Conservation (phyloP, 805 yeast species). For the Metschnikowia hibisci region DNA sequence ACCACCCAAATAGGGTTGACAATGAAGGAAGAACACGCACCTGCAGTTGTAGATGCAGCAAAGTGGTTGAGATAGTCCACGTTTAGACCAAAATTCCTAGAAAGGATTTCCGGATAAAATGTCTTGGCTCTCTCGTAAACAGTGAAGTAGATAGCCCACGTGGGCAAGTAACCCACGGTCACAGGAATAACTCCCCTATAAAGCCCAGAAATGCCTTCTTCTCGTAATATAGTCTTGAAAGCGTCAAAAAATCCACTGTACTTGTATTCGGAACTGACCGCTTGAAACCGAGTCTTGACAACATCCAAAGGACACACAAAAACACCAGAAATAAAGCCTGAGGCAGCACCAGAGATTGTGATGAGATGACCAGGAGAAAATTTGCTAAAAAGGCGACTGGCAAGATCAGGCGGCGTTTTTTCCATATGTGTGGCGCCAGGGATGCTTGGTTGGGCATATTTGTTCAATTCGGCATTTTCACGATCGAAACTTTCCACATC, state of each 20-base stretch:
- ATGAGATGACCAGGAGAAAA: slow-evolving; percentile 53
- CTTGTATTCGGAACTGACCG: slow-evolving; percentile 60
- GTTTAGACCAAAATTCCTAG: slow-evolving; percentile 22
- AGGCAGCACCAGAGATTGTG: slow-evolving; percentile 87
- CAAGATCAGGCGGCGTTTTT: slow-evolving; percentile 18
- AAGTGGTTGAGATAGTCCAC: slow-evolving; percentile 38
- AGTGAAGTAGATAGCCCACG: slow-evolving; percentile 95
- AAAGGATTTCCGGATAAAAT: slow-evolving; percentile 43
- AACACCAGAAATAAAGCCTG: slow-evolving; percentile 87
- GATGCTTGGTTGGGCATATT: background rate
- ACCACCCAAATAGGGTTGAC: slow-evolving; percentile 99
- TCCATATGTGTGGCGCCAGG: slow-evolving; percentile 3
- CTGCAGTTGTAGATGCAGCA: slow-evolving; percentile 78
- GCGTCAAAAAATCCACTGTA: slow-evolving; percentile 65
- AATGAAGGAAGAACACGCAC: slow-evolving; percentile 74
- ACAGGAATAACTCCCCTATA: slow-evolving; percentile 93
- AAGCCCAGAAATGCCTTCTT: slow-evolving; percentile 80
- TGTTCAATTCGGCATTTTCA: background rate
- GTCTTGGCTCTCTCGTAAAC: slow-evolving; percentile 78
- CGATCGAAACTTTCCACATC: background rate
- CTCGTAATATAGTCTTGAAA: slow-evolving; percentile 57
- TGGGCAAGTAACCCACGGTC: slow-evolving; percentile 88
- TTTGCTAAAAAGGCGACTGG: slow-evolving; percentile 21
- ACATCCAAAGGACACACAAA: slow-evolving; percentile 95
- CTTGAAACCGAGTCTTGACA: slow-evolving; percentile 90